phyloP scores from a whole-genome alignment of 768 basidiomycete genomes.

The Trametes coccinea region DNA sequence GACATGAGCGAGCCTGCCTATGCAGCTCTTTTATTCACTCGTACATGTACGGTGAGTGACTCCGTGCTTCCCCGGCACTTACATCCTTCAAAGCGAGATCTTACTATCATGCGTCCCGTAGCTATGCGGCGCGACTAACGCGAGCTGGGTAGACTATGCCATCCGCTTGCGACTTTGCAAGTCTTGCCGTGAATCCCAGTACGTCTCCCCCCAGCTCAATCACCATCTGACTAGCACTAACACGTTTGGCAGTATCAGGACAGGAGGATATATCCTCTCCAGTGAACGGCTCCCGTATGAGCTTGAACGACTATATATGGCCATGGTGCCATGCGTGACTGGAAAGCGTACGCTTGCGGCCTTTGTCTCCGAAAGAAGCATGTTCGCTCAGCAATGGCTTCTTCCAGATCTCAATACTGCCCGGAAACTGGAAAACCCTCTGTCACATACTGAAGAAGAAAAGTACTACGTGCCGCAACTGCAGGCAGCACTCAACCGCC shows the following conservation, averaged over 20 bases:
- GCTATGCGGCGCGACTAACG: neutral
- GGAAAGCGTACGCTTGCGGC: neutral
- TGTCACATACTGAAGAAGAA: neutral
- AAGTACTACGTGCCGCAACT: neutral
- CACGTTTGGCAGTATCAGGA: neutral
- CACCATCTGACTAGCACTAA: too few species aligned
- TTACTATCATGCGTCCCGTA: neutral
- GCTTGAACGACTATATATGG: neutral
- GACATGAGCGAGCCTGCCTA: conserved; percentile 2
- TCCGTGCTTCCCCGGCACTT: too few species aligned
- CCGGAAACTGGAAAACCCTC: neutral
- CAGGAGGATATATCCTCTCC: neutral
- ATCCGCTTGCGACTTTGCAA: neutral
- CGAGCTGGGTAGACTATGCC: neutral
- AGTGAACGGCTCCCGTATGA: too few species aligned
- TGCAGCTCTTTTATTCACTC: neutral
- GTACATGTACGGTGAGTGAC: neutral
- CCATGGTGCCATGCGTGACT: neutral
- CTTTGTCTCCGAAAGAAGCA: too few species aligned
- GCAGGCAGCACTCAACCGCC: neutral
- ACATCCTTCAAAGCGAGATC: too few species aligned
- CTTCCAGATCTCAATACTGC: neutral
- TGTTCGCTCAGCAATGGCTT: too few species aligned
- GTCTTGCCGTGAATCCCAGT: neutral
- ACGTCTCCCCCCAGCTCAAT: neutral